Conservation (phyloP, 225 moss, liverwort and hornwort species). For the Neckera pumila region DNA sequence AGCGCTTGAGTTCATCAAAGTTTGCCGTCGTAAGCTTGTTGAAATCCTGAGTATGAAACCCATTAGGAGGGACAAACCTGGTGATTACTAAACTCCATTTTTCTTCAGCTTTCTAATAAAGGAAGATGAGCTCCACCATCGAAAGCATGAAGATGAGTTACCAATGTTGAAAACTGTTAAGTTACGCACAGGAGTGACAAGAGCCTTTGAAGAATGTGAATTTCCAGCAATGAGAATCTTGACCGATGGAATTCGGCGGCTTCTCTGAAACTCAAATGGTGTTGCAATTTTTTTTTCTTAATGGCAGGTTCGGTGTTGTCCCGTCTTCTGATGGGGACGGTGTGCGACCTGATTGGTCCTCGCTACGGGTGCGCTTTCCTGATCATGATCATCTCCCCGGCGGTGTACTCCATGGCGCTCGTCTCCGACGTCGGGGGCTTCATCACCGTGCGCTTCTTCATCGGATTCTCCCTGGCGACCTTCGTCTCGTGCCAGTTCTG, state of each 20-base stretch:
- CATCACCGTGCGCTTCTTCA: slow-evolving; percentile 70
- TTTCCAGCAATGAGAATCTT: not conserved
- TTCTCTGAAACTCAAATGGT: not conserved
- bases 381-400: slow-evolving; percentile 52
- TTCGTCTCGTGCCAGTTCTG: slow-evolving; percentile 91
- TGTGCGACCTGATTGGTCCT: slow-evolving; percentile 79
- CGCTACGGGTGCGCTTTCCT: slow-evolving; percentile 70
- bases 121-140: not conserved
- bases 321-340: slow-evolving; percentile 66
- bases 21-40: not conserved
- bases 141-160: not conserved
- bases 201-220: not conserved
- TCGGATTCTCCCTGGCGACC: slow-evolving; percentile 72
- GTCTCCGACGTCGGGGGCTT: slow-evolving; percentile 38
- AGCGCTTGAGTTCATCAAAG: not conserved
- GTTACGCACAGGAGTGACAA: not conserved
- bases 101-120: too few species aligned
- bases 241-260: not conserved
- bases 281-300: not conserved
- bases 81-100: too few species aligned
- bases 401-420: slow-evolving; percentile 63
- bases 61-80: not conserved
- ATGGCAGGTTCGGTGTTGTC: slow-evolving; percentile 58
- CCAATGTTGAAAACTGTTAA: not conserved
- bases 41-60: not conserved